Evolutionary conservation across 805 yeast species (phyloP).

Genomic region (Candida arabinofermentans): DNA sequence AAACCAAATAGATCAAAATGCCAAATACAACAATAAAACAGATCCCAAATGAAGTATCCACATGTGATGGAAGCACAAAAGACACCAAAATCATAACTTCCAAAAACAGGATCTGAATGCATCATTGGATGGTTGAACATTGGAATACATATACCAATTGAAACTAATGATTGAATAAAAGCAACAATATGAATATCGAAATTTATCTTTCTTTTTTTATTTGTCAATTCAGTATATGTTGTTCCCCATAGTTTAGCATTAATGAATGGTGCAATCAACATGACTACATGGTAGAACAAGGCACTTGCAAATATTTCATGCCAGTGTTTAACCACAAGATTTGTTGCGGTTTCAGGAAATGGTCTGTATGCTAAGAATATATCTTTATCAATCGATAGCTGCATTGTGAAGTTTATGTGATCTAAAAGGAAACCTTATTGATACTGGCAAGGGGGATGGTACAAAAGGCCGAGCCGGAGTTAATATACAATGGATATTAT

Average conservation of each 20-base stretch:
- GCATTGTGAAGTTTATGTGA: too few species aligned
- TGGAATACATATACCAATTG: conserved; percentile 59
- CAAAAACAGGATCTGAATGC: conserved; percentile 51
- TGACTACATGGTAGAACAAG: conserved; percentile 54
- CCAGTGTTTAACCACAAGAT: conserved; percentile 49
- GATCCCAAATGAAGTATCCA: conserved; percentile 94
- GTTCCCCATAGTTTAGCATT: conserved; percentile 48
- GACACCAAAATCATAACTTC: conserved; percentile 71
- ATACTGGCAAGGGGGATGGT: too few species aligned
- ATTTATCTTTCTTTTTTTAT: conserved; percentile 51
- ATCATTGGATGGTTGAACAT: conserved; percentile 55
- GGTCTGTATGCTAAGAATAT: conserved; percentile 42
- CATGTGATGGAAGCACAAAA: conserved; percentile 65
- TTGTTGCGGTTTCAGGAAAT: conserved; percentile 41
- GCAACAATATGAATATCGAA: conserved; percentile 92
- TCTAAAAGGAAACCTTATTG: neutral
- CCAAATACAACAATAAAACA: conserved; percentile 55
- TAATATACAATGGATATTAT: too few species aligned
- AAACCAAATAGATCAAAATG: conserved; percentile 70
- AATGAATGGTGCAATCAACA: conserved; percentile 48
- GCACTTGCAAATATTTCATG: conserved; percentile 70
- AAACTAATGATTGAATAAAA: conserved; percentile 72
- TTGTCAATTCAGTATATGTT: conserved; percentile 45
- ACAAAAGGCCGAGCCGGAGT: too few species aligned
- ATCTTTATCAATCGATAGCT: conserved; percentile 32